Evolutionary conservation across 768 basidiomycete genomes (phyloP).

Genomic region (Lanmaoa rubissima): DNA sequence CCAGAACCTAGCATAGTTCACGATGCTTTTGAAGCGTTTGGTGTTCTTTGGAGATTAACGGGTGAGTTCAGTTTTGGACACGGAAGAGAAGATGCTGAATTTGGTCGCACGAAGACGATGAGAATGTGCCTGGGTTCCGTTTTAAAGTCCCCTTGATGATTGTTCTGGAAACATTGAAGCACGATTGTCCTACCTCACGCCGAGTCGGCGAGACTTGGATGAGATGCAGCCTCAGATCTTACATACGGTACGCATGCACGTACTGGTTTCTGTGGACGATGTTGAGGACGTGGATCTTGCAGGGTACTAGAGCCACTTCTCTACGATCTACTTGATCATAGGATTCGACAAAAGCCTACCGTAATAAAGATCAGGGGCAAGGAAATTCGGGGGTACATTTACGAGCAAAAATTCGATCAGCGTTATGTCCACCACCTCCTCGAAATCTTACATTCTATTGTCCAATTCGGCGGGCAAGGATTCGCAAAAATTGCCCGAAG

Average conservation of each 20-base stretch:
- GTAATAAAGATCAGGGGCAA: conserved; percentile 56
- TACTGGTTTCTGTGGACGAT: background rate
- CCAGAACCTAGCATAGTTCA: conserved; percentile 44
- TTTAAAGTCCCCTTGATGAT: conserved; percentile 87
- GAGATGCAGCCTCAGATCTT: conserved; percentile 89
- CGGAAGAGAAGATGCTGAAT: conserved; percentile 1
- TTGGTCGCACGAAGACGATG: conserved; percentile 59
- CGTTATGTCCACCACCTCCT: conserved; percentile 68
- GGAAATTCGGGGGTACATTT: conserved; percentile 64
- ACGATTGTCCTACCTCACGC: conserved; percentile 68
- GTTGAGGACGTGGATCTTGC: conserved; percentile 5
- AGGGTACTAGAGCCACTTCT: conserved; percentile 92
- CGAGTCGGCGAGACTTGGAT: conserved; percentile 96
- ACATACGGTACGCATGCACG: conserved; percentile 60
- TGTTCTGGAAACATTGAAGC: conserved; percentile 79
- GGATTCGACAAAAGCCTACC: conserved; percentile 51
- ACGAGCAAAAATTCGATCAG: conserved; percentile 78
- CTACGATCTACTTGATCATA: conserved; percentile 70
- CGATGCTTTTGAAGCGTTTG: conserved; percentile 82
- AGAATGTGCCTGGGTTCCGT: conserved; percentile 72
- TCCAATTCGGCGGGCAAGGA: conserved; percentile 87
- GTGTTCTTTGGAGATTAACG: conserved; percentile 86
- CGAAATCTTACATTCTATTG: conserved; percentile 72
- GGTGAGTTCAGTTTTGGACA: conserved; percentile 44
- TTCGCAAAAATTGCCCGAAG: conserved; percentile 73